Percentiles rank a stretch among this genome's conserved stretches.
These are phyloP conservation scores for Carex scoparia DNA, from an alignment of 176 grass and related monocot genomes.

Conservation along the genomic window DNA sequence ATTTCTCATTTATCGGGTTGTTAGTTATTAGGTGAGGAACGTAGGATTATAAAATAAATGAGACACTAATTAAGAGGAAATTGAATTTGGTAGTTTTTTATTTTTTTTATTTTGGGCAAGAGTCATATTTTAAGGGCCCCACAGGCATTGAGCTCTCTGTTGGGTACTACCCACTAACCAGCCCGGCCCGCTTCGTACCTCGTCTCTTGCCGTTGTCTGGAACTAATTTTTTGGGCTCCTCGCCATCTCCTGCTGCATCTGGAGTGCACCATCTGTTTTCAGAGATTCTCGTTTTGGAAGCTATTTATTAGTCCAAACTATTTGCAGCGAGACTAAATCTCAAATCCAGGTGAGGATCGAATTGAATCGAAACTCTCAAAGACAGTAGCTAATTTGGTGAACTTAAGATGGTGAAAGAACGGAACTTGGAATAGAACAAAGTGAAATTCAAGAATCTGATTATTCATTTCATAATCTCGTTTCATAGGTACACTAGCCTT, in stretches of 20 bases:
- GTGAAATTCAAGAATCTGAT: too few species aligned
- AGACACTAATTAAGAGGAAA: not conserved
- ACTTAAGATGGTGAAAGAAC: too few species aligned
- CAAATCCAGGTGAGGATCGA: too few species aligned
- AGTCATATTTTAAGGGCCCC: not conserved
- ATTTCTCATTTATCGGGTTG: not conserved
- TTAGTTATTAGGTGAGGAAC: not conserved
- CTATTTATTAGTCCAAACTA: not conserved
- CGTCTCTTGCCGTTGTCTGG: slow-evolving; percentile 41
- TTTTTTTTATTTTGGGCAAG: not conserved
- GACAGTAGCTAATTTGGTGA: too few species aligned
- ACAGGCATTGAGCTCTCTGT: not conserved
- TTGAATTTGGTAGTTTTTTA: not conserved
- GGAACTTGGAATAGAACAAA: too few species aligned
- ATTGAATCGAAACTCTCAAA: too few species aligned
- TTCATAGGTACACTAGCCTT: too few species aligned
- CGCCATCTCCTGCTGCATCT: slow-evolving; percentile 67
- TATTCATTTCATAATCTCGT: too few species aligned
- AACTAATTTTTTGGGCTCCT: slow-evolving; percentile 56
- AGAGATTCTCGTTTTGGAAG: slow-evolving; percentile 38
- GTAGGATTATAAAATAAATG: not conserved
- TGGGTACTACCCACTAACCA: slow-evolving; percentile 45
- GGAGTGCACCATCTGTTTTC: slow-evolving; percentile 61
- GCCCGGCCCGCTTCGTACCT: slow-evolving; percentile 53
- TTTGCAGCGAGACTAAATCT: too few species aligned